These are phyloP conservation scores for Neurospora sp. DNA, from an alignment of 495 filamentous ascomycete genomes.

Conservation along the genomic window DNA sequence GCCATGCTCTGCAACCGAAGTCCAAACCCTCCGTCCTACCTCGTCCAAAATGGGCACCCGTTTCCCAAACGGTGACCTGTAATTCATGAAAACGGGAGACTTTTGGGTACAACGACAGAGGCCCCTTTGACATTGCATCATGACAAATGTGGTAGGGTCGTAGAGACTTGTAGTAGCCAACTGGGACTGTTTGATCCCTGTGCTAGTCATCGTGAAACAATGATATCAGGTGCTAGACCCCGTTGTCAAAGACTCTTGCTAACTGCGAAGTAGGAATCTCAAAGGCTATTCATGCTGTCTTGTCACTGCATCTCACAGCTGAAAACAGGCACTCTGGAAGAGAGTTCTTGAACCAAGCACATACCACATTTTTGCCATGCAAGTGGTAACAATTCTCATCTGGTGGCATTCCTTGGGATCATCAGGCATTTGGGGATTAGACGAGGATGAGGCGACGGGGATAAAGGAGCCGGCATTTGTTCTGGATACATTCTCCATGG, in stretches of 20 bases:
- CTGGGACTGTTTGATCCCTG: background rate
- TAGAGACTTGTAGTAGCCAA: background rate
- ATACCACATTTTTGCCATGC: background rate
- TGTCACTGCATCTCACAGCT: background rate
- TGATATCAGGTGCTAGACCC: background rate
- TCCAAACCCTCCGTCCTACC: background rate
- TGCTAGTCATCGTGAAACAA: background rate
- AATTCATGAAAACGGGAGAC: background rate
- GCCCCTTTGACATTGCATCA: background rate
- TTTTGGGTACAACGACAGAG: background rate
- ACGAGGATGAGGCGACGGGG: background rate
- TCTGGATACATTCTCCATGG: background rate
- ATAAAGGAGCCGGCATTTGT: background rate
- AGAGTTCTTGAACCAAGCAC: background rate
- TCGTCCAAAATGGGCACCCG: background rate
- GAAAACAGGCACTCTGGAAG: background rate
- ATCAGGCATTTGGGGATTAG: background rate
- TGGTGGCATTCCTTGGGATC: background rate
- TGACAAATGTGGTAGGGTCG: background rate
- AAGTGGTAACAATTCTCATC: background rate
- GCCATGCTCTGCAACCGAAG: background rate
- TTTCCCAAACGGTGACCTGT: background rate
- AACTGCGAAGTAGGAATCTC: background rate
- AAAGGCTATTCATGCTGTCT: background rate
- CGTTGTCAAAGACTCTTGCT: background rate